phyloP scores from a whole-genome alignment of 371 early-diverging fungal genomes.

The Mortierella sp. region DNA sequence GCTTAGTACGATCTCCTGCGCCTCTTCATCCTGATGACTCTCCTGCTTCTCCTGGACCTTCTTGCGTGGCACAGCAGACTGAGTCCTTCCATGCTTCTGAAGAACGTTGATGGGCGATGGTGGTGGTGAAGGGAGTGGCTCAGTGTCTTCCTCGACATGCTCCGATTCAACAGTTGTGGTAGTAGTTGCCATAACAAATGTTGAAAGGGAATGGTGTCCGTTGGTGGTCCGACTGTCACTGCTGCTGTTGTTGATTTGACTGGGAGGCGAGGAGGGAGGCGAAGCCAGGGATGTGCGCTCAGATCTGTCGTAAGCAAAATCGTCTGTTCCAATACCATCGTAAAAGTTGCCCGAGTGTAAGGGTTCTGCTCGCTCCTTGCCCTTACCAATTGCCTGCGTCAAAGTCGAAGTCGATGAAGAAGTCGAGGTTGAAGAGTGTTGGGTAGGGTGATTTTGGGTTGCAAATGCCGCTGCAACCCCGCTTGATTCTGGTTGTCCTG shows the following conservation, averaged over 20 bases:
- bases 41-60: not conserved
- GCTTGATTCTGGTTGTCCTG: constrained; percentile 12
- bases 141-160: not conserved
- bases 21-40: not conserved
- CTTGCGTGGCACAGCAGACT: not conserved
- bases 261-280: constrained; percentile 28
- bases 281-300: not conserved
- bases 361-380: constrained; percentile 35
- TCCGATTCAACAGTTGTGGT: not conserved
- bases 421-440: constrained; percentile 13
- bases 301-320: not conserved
- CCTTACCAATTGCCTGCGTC: constrained; percentile 12
- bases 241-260: not conserved
- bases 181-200: not conserved
- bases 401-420: constrained; percentile 17
- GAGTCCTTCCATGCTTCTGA: not conserved
- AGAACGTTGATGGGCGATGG: constrained; percentile 23
- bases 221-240: too few species aligned
- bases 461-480: not conserved
- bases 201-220: not conserved
- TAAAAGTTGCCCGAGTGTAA: not conserved
- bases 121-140: constrained; percentile 39
- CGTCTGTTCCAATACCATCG: not conserved
- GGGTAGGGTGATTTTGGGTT: constrained; percentile 1
- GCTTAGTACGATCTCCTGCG: not conserved